Percentiles rank a stretch among this genome's conserved stretches.
phyloP scores from a whole-genome alignment of 163 green algal genomes.

The Scenedesmus sp. region DNA sequence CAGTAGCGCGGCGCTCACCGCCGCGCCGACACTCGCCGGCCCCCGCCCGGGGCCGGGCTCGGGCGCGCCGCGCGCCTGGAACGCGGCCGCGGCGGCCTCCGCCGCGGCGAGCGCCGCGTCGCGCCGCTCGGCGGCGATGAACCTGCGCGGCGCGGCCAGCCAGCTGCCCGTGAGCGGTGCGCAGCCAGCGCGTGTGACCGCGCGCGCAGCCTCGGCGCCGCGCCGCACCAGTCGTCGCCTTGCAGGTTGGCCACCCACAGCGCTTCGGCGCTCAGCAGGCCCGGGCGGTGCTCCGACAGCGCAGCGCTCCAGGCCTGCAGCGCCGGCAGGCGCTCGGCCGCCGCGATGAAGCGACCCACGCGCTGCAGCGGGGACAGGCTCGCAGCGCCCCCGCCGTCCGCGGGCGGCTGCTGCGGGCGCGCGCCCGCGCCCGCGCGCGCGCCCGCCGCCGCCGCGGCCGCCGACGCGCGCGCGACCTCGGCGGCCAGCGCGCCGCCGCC shows the following conservation, averaged over 20 bases:
- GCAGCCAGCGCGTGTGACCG: too few relatives aligned
- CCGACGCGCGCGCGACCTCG: background rate
- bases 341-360: conserved; percentile 21
- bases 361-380: conserved; percentile 8
- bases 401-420: too few relatives aligned
- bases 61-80: background rate
- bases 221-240: too few relatives aligned
- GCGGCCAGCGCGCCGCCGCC: background rate
- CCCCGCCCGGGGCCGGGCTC: too few relatives aligned
- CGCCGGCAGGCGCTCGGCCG: conserved; percentile 9
- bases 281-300: conserved; percentile 4
- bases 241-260: conserved; percentile 1
- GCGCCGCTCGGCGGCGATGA: background rate
- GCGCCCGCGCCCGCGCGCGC: too few relatives aligned
- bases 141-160: too few relatives aligned
- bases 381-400: background rate
- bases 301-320: background rate
- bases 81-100: conserved; percentile 5
- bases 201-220: too few relatives aligned
- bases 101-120: conserved; percentile 7
- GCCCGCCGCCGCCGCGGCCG: background rate
- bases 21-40: background rate
- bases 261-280: conserved; percentile 3
- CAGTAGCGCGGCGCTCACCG: conserved; percentile 11
- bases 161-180: too few relatives aligned